These are phyloP conservation scores for Crassisporium funariophilum DNA, from an alignment of 768 basidiomycete species.

Conservation along the genomic window DNA sequence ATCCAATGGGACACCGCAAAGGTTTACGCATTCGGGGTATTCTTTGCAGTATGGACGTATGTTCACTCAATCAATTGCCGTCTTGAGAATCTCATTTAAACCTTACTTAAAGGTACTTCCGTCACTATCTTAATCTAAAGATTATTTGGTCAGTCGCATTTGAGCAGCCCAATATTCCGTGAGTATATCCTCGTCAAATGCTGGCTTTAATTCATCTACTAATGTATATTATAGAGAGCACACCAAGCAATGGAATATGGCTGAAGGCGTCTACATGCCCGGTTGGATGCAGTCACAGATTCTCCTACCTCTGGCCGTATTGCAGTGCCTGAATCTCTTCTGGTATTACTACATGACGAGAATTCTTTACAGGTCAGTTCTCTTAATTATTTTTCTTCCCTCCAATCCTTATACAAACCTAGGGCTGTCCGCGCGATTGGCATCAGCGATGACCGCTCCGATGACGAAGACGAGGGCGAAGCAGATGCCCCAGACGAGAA, in stretches of 20 bases:
- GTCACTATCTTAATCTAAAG: conserved; percentile 84
- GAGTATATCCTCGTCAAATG: conserved; percentile 30
- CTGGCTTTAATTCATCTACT: neutral
- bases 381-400: conserved; percentile 1
- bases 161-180: conserved; percentile 79
- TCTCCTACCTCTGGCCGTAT: conserved; percentile 68
- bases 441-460: conserved; percentile 77
- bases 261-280: conserved; percentile 67
- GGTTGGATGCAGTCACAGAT: conserved; percentile 85
- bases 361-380: conserved; percentile 68
- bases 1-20: conserved; percentile 69
- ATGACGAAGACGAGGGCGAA: conserved; percentile 74
- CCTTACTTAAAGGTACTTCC: conserved; percentile 85
- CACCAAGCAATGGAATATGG: conserved; percentile 57
- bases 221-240: conserved; percentile 43
- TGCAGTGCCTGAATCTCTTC: conserved; percentile 88
- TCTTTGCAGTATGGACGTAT: conserved; percentile 81
- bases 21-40: conserved; percentile 59
- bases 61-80: conserved; percentile 30
- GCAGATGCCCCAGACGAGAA: conserved; percentile 40
- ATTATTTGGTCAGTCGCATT: conserved; percentile 89
- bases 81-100: neutral
- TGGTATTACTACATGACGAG: conserved; percentile 90
- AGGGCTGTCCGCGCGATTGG: conserved; percentile 55
- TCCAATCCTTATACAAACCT: conserved; percentile 11